Percentiles rank a stretch among this genome's conserved stretches.
Evolutionary conservation across 2,329 filamentous ascomycete species (phyloP).

Genomic region (Cercospora sp.): DNA sequence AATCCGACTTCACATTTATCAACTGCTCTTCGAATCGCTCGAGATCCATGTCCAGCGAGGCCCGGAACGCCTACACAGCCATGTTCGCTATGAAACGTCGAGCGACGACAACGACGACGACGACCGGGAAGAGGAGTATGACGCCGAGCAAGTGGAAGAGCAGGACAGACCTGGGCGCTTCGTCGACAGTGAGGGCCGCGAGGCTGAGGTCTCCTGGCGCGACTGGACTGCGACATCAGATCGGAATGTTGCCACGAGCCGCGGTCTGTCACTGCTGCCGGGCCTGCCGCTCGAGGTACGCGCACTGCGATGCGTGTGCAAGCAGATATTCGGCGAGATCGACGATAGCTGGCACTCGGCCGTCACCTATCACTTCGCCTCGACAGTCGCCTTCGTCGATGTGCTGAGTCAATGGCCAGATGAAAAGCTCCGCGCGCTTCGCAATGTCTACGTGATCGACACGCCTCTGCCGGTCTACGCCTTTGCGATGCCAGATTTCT

Average conservation of each 20-base stretch:
- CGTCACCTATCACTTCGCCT: conserved; percentile 14
- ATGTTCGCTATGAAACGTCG: not conserved
- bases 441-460: conserved; percentile 8
- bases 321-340: conserved; percentile 1
- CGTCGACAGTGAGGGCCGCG: not conserved
- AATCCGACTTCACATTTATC: conserved; percentile 1
- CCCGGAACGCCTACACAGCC: not conserved
- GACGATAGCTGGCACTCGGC: conserved; percentile 14
- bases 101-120: not conserved
- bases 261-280: conserved; percentile 1
- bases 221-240: not conserved
- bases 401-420: conserved; percentile 14
- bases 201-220: not conserved
- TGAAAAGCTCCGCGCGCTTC: conserved; percentile 3
- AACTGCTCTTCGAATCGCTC: conserved; percentile 2
- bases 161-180: not conserved
- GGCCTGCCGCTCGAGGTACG: not conserved
- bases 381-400: conserved; percentile 15
- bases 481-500: not conserved
- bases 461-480: conserved; percentile 3
- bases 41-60: not conserved
- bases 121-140: not conserved
- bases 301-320: conserved; percentile 7
- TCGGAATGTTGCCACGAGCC: not conserved
- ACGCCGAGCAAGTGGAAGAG: not conserved